These are phyloP conservation scores for Boletus reticuloceps DNA, from an alignment of 768 basidiomycete genomes.

Conservation along the genomic window DNA sequence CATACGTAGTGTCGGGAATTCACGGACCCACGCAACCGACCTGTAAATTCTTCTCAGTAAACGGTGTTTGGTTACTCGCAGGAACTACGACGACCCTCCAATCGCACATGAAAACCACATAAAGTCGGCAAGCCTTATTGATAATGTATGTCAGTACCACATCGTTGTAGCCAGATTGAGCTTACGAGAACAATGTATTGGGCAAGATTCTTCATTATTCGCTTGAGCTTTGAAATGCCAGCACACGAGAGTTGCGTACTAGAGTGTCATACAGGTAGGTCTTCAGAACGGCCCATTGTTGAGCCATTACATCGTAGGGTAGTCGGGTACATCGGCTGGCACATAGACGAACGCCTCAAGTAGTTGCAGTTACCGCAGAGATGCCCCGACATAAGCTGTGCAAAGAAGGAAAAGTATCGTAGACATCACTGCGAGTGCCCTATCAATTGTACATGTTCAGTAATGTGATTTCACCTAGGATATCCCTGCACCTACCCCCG, in stretches of 20 bases:
- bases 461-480: background rate
- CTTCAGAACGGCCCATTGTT: background rate
- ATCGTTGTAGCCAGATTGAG: background rate
- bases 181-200: background rate
- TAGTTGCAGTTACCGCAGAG: background rate
- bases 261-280: background rate
- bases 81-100: conserved; percentile 1
- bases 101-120: background rate
- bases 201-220: background rate
- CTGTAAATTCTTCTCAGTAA: background rate
- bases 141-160: too few species aligned
- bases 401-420: background rate
- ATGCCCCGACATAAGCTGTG: too few species aligned
- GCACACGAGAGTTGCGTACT: background rate
- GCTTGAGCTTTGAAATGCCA: background rate
- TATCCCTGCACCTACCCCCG: background rate
- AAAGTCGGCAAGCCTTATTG: conserved; percentile 1
- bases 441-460: background rate
- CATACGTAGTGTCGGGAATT: too few species aligned
- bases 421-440: background rate
- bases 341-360: conserved; percentile 1
- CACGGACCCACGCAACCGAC: background rate
- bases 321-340: background rate
- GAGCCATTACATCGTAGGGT: conserved; percentile 3
- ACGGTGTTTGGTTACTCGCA: background rate